phyloP scores from a whole-genome alignment of 148 eudicot species.

The Spergularia marina region DNA sequence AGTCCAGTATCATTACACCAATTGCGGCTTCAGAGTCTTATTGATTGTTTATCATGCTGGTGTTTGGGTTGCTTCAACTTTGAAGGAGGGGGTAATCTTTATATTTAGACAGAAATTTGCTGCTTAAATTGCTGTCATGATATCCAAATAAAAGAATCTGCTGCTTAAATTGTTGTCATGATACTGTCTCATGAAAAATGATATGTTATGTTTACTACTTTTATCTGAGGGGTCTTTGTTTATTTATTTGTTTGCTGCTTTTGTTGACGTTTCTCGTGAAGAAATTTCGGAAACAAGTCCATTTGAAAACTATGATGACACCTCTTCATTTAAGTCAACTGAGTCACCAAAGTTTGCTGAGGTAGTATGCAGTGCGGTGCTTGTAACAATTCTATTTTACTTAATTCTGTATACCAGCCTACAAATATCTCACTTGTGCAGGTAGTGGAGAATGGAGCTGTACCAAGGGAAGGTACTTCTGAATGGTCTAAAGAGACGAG shows the following conservation, averaged over 20 bases:
- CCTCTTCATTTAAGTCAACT: conserved; percentile 38
- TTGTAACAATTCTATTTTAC: conserved; percentile 13
- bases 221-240: neutral
- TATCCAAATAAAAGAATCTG: neutral
- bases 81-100: too few relatives aligned
- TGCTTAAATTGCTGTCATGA: too few relatives aligned
- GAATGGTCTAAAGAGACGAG: conserved; percentile 21
- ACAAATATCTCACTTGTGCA: conserved; percentile 20
- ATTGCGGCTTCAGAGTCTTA: neutral
- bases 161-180: neutral
- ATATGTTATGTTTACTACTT: neutral
- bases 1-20: neutral
- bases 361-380: conserved; percentile 37
- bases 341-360: conserved; percentile 39
- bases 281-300: conserved; percentile 64
- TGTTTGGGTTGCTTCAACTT: too few relatives aligned
- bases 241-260: conserved; percentile 50
- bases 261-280: conserved; percentile 86
- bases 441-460: conserved; percentile 75
- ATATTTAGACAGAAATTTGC: too few relatives aligned
- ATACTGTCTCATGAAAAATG: neutral
- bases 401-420: neutral
- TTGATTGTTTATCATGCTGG: too few relatives aligned
- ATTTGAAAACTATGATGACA: conserved; percentile 56
- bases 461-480: conserved; percentile 38